Base-by-base conservation (phyloP, 2,329 filamentous ascomycete species). In the Fusarium denticulatum region DNA sequence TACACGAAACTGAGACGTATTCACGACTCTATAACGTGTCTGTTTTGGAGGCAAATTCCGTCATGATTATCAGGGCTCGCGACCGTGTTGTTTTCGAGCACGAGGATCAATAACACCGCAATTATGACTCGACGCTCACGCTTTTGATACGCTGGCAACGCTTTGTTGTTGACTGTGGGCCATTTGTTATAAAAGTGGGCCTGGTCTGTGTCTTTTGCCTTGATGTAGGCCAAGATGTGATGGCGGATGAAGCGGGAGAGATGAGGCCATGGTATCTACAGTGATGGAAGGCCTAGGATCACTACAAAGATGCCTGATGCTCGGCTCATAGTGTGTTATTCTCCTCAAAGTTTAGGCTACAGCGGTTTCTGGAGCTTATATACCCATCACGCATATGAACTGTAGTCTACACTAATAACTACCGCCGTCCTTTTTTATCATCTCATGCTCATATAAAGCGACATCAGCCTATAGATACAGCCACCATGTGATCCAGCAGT, bases 121-220 rank as follows among this genome's bases (percentile, higher is more conserved):
- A 58, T 34, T 46, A 47, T 53, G 67, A 71, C 55, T 73, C 65
- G 57, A 52, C 28, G 46, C 52, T 68, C 66, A 56, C 57, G 64
- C 30, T 50, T 39, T 52, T 73, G 70, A 71, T 73, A 71, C 60
- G 71, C 45, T 74, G 67, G 61, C 71, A 56, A 47, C 42, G 45
- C 53, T 70, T 69, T 64, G 47, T 58, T 58, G 52, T 64, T 69
- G 60, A 50, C 37, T 40, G 57, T 57, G 70, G 71, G 40, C 64
- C 42, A 64, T 40, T 50, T 57, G 32, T 49, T 50, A 40, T 22
- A 36, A 52, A 56, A 26, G 58, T 67, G 71, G 71, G 30, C 14
- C 45, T 15, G 45, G 61, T 24, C 64, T 64, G 63, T 42, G 47
- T 60, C 30, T 55, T 55, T 43, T 26, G 36, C 10, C 40, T 53